These are phyloP conservation scores for Verbena officinalis DNA, from an alignment of 257 asterid genomes.

Conservation along the genomic window DNA sequence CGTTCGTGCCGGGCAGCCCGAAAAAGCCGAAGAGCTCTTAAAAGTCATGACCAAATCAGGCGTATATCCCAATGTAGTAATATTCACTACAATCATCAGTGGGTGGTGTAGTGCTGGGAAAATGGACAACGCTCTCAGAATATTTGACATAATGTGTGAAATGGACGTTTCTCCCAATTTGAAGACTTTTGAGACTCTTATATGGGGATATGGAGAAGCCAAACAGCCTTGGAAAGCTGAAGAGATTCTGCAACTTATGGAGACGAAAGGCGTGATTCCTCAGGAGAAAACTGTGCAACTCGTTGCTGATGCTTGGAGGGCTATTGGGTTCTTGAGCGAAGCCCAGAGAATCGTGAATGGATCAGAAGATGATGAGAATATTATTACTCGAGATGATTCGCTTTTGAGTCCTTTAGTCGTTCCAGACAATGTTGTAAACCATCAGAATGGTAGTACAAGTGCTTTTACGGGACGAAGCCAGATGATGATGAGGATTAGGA, in stretches of 20 bases:
- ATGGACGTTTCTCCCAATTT: conserved; percentile 71
- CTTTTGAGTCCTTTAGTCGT: conserved; percentile 30
- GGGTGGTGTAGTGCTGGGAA: conserved; percentile 94
- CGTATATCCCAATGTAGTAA: conserved; percentile 76
- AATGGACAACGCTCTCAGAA: conserved; percentile 68
- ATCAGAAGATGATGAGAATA: conserved; percentile 22
- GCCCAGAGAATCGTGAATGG: conserved; percentile 55
- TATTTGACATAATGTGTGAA: conserved; percentile 62
- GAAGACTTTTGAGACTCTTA: conserved; percentile 83
- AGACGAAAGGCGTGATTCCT: conserved; percentile 56
- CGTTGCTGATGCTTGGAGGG: conserved; percentile 88
- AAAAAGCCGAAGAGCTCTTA: conserved; percentile 69
- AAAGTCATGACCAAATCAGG: conserved; percentile 50
- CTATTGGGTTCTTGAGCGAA: conserved; percentile 69
- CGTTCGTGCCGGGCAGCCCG: conserved; percentile 79
- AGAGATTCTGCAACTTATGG: conserved; percentile 70
- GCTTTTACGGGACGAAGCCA: conserved; percentile 33
- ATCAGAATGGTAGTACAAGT: conserved; percentile 32
- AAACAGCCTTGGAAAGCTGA: conserved; percentile 91
- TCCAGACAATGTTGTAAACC: conserved; percentile 26
- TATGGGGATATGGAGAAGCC: conserved; percentile 96
- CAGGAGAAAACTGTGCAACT: conserved; percentile 63
- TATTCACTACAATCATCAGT: conserved; percentile 90
- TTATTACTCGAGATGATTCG: conserved; percentile 31
- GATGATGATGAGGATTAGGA: conserved; percentile 39